phyloP scores from a whole-genome alignment of 768 basidiomycete species.

The Kondoa malvinella region DNA sequence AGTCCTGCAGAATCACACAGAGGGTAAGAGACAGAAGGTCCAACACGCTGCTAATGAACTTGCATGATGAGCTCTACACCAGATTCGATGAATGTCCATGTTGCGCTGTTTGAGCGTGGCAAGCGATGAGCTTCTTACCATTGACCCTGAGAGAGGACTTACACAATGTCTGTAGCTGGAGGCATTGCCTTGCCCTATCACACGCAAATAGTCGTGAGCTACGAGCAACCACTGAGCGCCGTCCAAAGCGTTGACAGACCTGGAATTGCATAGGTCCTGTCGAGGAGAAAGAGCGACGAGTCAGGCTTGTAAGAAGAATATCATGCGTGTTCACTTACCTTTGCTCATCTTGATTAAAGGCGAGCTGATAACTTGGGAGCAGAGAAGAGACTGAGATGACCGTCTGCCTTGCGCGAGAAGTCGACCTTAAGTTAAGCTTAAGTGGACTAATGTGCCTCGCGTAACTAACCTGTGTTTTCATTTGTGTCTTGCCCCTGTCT shows the following conservation, averaged over 20 bases:
- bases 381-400: too few relatives aligned
- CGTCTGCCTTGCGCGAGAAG: too few relatives aligned
- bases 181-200: neutral
- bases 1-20: slow-evolving; percentile 10
- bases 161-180: neutral
- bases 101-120: slow-evolving; percentile 36
- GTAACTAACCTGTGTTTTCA: too few relatives aligned
- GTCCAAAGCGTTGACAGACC: neutral
- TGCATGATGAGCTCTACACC: slow-evolving; percentile 31
- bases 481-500: too few relatives aligned
- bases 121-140: too few relatives aligned
- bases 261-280: neutral
- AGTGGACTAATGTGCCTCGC: too few relatives aligned
- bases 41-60: neutral
- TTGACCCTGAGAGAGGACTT: neutral
- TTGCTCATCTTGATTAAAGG: neutral
- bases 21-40: neutral
- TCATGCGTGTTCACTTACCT: too few relatives aligned
- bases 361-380: neutral
- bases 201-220: too few relatives aligned
- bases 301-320: too few relatives aligned
- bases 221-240: neutral
- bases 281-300: too few relatives aligned
- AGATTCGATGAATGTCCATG: slow-evolving; percentile 74
- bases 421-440: too few relatives aligned